Percentiles rank a stretch among this genome's conserved stretches.
These are phyloP conservation scores for Actinidia polygama DNA, from an alignment of 179 eudicot species.

Conservation along the genomic window DNA sequence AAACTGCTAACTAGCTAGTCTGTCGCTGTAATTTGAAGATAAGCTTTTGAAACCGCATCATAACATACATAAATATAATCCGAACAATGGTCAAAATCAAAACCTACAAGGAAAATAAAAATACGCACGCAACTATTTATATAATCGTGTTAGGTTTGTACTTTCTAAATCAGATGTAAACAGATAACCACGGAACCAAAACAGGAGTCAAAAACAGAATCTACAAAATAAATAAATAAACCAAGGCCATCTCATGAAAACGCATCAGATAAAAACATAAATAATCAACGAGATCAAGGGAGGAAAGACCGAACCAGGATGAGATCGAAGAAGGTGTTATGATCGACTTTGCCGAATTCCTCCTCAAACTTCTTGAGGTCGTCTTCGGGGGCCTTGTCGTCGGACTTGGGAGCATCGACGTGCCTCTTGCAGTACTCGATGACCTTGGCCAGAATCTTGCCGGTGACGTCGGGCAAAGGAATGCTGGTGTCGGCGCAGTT, in stretches of 20 bases:
- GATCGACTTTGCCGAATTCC: slow-evolving; percentile 57
- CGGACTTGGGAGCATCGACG: slow-evolving; percentile 38
- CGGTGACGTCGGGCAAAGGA: slow-evolving; percentile 56
- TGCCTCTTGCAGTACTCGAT: slow-evolving; percentile 69
- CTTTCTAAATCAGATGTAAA: neutral
- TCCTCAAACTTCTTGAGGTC: slow-evolving; percentile 24
- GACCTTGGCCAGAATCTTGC: slow-evolving; percentile 51
- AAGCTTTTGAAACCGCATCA: too few species aligned
- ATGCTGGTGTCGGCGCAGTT: slow-evolving; percentile 47
- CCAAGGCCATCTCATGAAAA: neutral
- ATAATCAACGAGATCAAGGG: neutral
- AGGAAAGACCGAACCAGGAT: slow-evolving; percentile 39
- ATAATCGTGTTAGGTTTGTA: too few species aligned
- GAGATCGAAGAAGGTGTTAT: slow-evolving; percentile 54
- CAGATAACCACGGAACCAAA: neutral
- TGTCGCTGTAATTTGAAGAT: too few species aligned
- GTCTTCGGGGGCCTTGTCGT: slow-evolving; percentile 35
- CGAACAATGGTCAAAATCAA: too few species aligned
- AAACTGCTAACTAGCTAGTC: too few species aligned
- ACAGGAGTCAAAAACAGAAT: neutral
- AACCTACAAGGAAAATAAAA: too few species aligned
- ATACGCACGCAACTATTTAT: too few species aligned
- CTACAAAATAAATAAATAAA: neutral
- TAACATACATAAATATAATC: too few species aligned
- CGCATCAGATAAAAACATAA: too few species aligned